These are phyloP conservation scores for Priceomyces medius DNA, from an alignment of 805 yeast species.

Conservation along the genomic window DNA sequence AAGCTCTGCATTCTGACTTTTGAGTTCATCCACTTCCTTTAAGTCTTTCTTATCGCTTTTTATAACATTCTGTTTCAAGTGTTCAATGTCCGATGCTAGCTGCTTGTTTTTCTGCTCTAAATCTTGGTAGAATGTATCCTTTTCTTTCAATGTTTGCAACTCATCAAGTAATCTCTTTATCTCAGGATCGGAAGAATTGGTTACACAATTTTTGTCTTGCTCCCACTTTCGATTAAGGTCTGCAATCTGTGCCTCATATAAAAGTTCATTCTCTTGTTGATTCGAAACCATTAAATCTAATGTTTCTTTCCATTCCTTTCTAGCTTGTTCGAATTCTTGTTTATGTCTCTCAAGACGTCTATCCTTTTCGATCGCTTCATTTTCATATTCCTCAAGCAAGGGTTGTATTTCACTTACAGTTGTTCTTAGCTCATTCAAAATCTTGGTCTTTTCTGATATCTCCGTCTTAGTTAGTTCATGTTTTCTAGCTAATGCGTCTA, in stretches of 20 bases:
- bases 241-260: conserved; percentile 47
- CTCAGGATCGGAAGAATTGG: background rate
- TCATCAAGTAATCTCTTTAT: background rate
- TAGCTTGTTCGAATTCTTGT: conserved; percentile 48
- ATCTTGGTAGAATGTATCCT: background rate
- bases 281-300: conserved; percentile 55
- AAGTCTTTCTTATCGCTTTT: background rate
- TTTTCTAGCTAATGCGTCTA: conserved; percentile 15
- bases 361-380: conserved; percentile 44
- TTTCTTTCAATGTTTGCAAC: background rate
- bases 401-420: conserved; percentile 52
- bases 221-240: conserved; percentile 24
- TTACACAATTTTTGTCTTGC: background rate
- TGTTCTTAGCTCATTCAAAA: conserved; percentile 47
- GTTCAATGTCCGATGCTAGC: background rate
- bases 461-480: conserved; percentile 24
- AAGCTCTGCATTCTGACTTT: background rate
- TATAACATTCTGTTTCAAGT: background rate
- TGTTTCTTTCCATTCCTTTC: conserved; percentile 59
- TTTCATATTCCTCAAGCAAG: conserved; percentile 45
- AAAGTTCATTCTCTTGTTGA: conserved; percentile 53
- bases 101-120: background rate
- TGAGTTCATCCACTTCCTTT: background rate
- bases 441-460: conserved; percentile 43
- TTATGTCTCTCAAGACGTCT: conserved; percentile 46